Conservation (phyloP, 495 filamentous ascomycete genomes). For the Penicillium paradoxum region DNA sequence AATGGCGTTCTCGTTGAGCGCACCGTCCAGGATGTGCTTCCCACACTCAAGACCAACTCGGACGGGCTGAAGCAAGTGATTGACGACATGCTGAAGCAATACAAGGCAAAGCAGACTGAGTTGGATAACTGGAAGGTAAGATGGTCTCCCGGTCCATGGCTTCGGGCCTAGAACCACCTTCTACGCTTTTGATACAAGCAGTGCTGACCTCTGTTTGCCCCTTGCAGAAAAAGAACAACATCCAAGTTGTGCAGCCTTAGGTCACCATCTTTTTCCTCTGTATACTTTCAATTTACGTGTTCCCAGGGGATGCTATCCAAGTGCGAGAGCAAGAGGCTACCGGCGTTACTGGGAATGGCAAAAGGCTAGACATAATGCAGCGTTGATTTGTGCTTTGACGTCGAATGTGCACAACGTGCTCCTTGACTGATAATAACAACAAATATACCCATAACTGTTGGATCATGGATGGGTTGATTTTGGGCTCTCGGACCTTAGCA, state of each 20-base stretch:
- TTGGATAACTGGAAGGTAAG: conserved; percentile 98
- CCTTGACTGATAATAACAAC: conserved; percentile 3
- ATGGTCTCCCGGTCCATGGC: not conserved
- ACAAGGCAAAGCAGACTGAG: conserved; percentile 89
- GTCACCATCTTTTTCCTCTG: conserved; percentile 7
- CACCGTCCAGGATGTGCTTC: conserved; percentile 86
- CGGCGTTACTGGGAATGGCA: conserved; percentile 23
- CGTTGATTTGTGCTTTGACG: conserved; percentile 14
- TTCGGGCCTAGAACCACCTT: not conserved
- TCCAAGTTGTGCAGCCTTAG: conserved; percentile 87
- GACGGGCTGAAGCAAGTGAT: conserved; percentile 95
- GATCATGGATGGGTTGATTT: not conserved
- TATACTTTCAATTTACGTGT: conserved; percentile 14
- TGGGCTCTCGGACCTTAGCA: not conserved
- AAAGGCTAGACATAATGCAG: conserved; percentile 22
- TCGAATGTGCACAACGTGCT: not conserved
- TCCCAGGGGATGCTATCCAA: not conserved
- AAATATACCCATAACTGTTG: not conserved
- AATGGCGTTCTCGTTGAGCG: conserved; percentile 94
- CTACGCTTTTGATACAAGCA: not conserved
- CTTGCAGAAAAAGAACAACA: conserved; percentile 92
- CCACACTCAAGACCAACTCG: conserved; percentile 86
- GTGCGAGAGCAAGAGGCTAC: conserved; percentile 11
- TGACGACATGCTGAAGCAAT: conserved; percentile 93
- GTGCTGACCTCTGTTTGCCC: conserved; percentile 4